Conservation (phyloP, 345 rosid genomes). For the Hibiscus trionum region DNA sequence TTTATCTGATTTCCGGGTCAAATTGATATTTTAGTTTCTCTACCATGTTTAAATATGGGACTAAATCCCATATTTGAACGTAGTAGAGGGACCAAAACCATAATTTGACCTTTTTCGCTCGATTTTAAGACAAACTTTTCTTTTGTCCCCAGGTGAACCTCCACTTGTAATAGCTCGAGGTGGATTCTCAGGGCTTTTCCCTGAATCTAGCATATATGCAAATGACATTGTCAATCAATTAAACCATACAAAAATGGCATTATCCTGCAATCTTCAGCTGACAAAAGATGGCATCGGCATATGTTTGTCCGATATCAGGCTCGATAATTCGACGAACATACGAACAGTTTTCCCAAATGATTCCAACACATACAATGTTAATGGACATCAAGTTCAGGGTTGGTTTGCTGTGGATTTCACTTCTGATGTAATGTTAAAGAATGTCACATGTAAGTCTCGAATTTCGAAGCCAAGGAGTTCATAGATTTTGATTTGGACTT, state of each 20-base stretch:
- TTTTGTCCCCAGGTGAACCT: slow-evolving; percentile 32
- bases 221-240: slow-evolving; percentile 26
- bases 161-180: slow-evolving; percentile 81
- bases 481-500: too few species aligned
- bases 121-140: too few species aligned
- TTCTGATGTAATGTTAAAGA: too few species aligned
- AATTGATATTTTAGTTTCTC: too few species aligned
- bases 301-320: slow-evolving; percentile 49
- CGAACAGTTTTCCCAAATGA: slow-evolving; percentile 24
- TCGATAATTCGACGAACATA: slow-evolving; percentile 53
- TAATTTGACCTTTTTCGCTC: too few species aligned
- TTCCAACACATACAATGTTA: slow-evolving; percentile 39
- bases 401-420: too few species aligned
- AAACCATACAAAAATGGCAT: slow-evolving; percentile 26
- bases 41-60: too few species aligned
- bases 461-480: too few species aligned
- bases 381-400: not conserved
- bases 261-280: slow-evolving; percentile 64
- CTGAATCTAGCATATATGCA: slow-evolving; percentile 52
- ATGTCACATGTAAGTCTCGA: too few species aligned
- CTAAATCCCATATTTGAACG: too few species aligned
- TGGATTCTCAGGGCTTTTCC: slow-evolving; percentile 75
- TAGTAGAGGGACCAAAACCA: too few species aligned
- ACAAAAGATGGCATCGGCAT: slow-evolving; percentile 63
- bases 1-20: too few species aligned